A percentile compares a stretch with the other conserved stretches of the same genome.
phyloP scores from a whole-genome alignment of 129 eudicot species.

The Helianthus tuberosus region DNA sequence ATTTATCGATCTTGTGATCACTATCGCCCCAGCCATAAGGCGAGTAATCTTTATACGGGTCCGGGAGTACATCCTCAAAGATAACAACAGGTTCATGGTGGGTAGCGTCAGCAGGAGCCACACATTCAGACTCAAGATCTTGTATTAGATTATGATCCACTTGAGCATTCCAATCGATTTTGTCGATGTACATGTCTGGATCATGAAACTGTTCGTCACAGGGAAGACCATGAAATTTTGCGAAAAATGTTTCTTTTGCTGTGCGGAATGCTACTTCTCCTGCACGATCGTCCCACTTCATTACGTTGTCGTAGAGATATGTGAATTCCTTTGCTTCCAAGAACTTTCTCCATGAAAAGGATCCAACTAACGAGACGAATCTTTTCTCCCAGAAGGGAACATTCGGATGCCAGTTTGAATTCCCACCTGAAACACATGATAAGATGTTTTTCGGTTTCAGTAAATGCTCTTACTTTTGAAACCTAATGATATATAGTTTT shows the following conservation, averaged over 20 bases:
- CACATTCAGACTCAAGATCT: conserved; percentile 42
- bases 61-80: conserved; percentile 44
- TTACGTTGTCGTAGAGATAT: conserved; percentile 52
- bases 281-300: conserved; percentile 78
- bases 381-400: conserved; percentile 72
- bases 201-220: conserved; percentile 56
- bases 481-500: neutral
- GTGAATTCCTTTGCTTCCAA: conserved; percentile 53
- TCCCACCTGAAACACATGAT: conserved; percentile 31
- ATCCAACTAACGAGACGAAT: conserved; percentile 63
- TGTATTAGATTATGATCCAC: conserved; percentile 39
- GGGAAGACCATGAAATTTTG: conserved; percentile 58
- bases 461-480: neutral
- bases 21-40: conserved; percentile 67
- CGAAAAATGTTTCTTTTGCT: conserved; percentile 64
- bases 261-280: conserved; percentile 64
- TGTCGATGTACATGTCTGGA: conserved; percentile 74
- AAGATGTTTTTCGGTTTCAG: neutral
- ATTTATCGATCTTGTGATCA: conserved; percentile 36
- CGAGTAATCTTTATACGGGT: conserved; percentile 37
- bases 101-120: conserved; percentile 11
- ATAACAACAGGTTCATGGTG: conserved; percentile 47
- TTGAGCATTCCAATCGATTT: conserved; percentile 68
- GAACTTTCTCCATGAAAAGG: conserved; percentile 64
- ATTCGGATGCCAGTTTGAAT: conserved; percentile 45